Conservation (phyloP, 441 rosid genomes). For the Croton laevigatus region DNA sequence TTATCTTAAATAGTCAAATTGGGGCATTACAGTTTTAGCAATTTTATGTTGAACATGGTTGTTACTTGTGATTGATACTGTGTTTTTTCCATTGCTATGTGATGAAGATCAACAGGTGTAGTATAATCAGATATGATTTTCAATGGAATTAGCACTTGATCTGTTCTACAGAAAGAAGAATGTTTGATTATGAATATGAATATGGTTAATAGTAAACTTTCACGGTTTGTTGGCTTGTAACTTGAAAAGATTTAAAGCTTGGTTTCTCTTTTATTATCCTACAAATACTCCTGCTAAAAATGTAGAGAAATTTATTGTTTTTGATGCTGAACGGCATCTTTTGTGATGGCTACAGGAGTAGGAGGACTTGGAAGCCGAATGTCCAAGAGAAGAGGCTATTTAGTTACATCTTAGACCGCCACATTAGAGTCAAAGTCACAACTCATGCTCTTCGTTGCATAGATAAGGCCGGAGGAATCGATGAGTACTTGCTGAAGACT, state of each 20-base stretch:
- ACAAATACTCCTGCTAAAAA: neutral
- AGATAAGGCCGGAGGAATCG: constrained; percentile 96
- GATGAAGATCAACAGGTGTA: neutral
- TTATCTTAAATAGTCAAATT: neutral
- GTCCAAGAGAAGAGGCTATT: constrained; percentile 92
- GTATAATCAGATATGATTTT: neutral
- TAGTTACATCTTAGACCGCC: constrained; percentile 88
- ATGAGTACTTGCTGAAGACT: constrained; percentile 89
- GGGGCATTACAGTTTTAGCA: neutral
- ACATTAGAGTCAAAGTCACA: constrained; percentile 80
- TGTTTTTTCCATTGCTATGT: neutral
- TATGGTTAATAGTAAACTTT: neutral
- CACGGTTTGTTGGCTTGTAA: neutral
- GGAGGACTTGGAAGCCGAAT: constrained; percentile 93
- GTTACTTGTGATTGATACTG: neutral
- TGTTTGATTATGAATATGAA: neutral
- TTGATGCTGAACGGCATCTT: neutral
- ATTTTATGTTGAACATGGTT: neutral
- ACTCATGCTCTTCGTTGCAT: constrained; percentile 93
- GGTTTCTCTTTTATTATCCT: neutral
- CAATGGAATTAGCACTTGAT: neutral
- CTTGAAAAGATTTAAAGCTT: neutral
- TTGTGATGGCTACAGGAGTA: constrained; percentile 42
- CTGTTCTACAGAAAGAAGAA: neutral
- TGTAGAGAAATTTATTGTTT: neutral